A percentile compares a stretch with the other conserved stretches of the same genome.
Evolutionary conservation across 371 early-diverging fungal species (phyloP).

Genomic region (Mucor racemosus): DNA sequence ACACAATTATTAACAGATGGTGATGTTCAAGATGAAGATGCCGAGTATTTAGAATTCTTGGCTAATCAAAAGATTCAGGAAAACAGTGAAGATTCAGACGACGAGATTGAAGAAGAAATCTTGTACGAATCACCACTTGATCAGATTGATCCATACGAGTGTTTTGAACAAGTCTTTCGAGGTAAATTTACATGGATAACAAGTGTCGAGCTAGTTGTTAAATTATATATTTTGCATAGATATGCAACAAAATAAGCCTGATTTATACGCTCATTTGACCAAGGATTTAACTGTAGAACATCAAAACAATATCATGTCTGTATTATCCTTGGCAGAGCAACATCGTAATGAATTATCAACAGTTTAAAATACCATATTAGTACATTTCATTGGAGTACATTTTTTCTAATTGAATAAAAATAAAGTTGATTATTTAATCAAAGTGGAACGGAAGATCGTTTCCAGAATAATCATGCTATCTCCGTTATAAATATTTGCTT

Average conservation of each 20-base stretch:
- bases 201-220: background rate
- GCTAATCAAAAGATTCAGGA: conserved; percentile 58
- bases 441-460: background rate
- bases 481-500: conserved; percentile 5
- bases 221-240: background rate
- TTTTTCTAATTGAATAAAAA: background rate
- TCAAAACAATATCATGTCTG: conserved; percentile 44
- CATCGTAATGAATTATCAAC: conserved; percentile 19
- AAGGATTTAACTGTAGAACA: conserved; percentile 31
- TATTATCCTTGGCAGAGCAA: conserved; percentile 45
- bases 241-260: conserved; percentile 25
- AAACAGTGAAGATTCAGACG: conserved; percentile 65
- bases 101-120: conserved; percentile 75
- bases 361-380: background rate
- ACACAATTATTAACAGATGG: conserved; percentile 43
- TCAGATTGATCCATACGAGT: conserved; percentile 78
- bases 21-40: conserved; percentile 63
- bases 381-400: conserved; percentile 1
- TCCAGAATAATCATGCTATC: background rate
- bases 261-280: conserved; percentile 26
- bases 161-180: conserved; percentile 65
- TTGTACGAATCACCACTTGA: conserved; percentile 87
- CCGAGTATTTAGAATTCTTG: conserved; percentile 69
- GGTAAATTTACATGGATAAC: conserved; percentile 18
- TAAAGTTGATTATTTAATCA: background rate